Evolutionary conservation across 2,329 filamentous ascomycete genomes (phyloP), one percentile per base, ranked within the genome.

Genomic region (Venturia pyrina): DNA sequence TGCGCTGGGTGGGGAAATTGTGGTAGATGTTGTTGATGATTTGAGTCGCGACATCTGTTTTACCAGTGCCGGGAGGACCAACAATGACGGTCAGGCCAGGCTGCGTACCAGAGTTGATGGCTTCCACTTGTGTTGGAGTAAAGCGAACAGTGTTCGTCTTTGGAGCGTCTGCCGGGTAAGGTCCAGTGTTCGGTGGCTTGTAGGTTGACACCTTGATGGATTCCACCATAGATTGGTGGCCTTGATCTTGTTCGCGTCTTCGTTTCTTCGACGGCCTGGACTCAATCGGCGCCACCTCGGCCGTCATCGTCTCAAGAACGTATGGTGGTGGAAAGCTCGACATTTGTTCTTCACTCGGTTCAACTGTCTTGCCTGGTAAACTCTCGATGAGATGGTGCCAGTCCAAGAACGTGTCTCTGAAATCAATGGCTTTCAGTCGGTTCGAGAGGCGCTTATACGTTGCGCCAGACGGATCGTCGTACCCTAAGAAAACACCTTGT

Each of bases 21-120:
- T 98, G 93, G 74, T 99, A 99, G 71, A 99, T 89, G 75, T 98
- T 97, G 80, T 91, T 97, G 78, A 99, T 99, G 74, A 98, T 96
- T 76, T 99, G 95, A 5, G 93, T 97, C 61, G 92, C 93, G 64
- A 99, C 95, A 77, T 99, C 95, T n/a, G 95, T 99, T 80, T 99
- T 99, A 68, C 96, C 95, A 7, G 95, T 99, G 65, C 95, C 95
- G 8, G 95, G 95, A 65, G 95, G 95, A 0, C 95, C 95, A 68
- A 99, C 91, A 70, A 99, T 89, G 61, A 99, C 85, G 0, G 93
- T 97, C 63, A 99, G 82, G 24, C 96, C 95, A 44, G 95, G 93
- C 72, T 99, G 96, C 7, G 91, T 93, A 24, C 95, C 95, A 50
- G 93, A 97, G 67, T 90, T 87, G 72, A 99, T 95, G 34, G 95